Conservation (phyloP, 345 rosid species). For the Capsella bursapastoris region DNA sequence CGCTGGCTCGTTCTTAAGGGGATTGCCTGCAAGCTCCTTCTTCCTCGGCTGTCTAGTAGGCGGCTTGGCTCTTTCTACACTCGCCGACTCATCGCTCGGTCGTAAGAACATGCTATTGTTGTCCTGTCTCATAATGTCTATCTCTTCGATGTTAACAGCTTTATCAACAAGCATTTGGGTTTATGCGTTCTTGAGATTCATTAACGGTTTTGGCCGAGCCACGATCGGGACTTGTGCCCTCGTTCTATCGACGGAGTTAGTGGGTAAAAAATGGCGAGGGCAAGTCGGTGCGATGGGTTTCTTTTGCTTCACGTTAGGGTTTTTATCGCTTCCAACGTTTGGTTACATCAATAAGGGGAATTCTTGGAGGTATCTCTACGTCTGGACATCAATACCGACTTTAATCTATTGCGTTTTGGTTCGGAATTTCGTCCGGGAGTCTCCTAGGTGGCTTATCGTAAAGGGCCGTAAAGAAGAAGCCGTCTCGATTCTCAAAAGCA, state of each 20-base stretch:
- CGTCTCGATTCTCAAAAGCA: slow-evolving; percentile 47
- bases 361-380: slow-evolving; percentile 56
- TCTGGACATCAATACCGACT: slow-evolving; percentile 55
- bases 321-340: slow-evolving; percentile 51
- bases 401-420: slow-evolving; percentile 39
- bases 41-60: slow-evolving; percentile 64
- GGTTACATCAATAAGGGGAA: slow-evolving; percentile 50
- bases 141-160: slow-evolving; percentile 45
- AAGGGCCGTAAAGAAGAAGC: slow-evolving; percentile 63
- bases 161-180: slow-evolving; percentile 55
- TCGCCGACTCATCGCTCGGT: slow-evolving; percentile 65
- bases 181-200: slow-evolving; percentile 51
- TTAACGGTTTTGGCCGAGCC: slow-evolving; percentile 55
- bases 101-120: slow-evolving; percentile 63
- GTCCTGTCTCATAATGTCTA: slow-evolving; percentile 53
- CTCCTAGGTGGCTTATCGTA: slow-evolving; percentile 62
- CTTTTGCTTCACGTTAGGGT: slow-evolving; percentile 56
- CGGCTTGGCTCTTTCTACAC: slow-evolving; percentile 52
- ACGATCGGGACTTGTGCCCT: slow-evolving; percentile 54
- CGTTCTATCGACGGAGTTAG: slow-evolving; percentile 56
- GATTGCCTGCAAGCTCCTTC: slow-evolving; percentile 64
- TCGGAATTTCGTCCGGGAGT: slow-evolving; percentile 48
- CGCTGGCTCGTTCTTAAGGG: slow-evolving; percentile 50
- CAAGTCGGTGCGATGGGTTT: slow-evolving; percentile 51
- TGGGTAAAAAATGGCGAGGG: slow-evolving; percentile 57